phyloP scores from a whole-genome alignment of 495 filamentous ascomycete species.

The Tuber magnatum region DNA sequence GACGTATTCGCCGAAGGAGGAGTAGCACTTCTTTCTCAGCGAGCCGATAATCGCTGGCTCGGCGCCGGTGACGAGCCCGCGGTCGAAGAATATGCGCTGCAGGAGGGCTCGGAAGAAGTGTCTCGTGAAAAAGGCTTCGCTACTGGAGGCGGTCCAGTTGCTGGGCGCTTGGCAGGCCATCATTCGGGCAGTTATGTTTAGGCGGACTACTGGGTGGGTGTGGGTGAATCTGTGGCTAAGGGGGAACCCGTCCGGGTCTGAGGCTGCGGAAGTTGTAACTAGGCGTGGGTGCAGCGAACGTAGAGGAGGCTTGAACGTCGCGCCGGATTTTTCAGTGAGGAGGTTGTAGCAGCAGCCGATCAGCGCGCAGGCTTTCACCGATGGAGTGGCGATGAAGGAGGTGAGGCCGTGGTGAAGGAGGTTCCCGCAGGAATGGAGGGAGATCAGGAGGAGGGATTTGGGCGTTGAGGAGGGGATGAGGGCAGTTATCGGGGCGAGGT shows the following conservation, averaged over 20 bases:
- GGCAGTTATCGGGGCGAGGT: constrained; percentile 17
- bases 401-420: constrained; percentile 90
- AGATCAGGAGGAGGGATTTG: constrained; percentile 69
- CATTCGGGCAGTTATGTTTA: constrained; percentile 94
- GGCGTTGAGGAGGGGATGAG: constrained; percentile 25
- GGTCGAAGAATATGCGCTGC: constrained; percentile 82
- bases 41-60: constrained; percentile 81
- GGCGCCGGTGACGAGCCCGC: constrained; percentile 54
- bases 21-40: constrained; percentile 71
- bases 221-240: constrained; percentile 45
- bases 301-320: constrained; percentile 68
- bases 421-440: constrained; percentile 94
- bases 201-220: constrained; percentile 25
- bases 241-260: constrained; percentile 85
- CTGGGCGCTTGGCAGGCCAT: constrained; percentile 93
- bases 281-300: constrained; percentile 60
- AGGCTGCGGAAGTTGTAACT: constrained; percentile 51
- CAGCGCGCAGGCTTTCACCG: constrained; percentile 79
- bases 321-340: constrained; percentile 78
- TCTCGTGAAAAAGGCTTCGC: constrained; percentile 79
- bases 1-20: constrained; percentile 67
- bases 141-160: constrained; percentile 78
- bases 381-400: constrained; percentile 72
- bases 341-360: constrained; percentile 98
- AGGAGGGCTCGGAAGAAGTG: constrained; percentile 90